A percentile compares a stretch with the other conserved stretches of the same genome.
Evolutionary conservation across 2,329 filamentous ascomycete species (phyloP).

Genomic region (Verticillium dahliae): DNA sequence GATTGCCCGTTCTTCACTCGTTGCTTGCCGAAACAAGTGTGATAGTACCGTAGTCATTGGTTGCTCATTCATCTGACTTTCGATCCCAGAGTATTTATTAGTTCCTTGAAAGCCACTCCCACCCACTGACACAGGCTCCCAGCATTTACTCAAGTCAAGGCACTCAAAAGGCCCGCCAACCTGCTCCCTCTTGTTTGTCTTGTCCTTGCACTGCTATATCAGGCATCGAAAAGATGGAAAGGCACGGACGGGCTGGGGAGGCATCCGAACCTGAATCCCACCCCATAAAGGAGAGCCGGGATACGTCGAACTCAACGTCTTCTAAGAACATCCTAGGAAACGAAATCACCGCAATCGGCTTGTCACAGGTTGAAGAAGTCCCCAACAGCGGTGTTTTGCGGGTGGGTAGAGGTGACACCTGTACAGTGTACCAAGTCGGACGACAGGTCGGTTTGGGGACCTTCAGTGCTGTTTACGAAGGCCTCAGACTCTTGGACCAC

Average conservation of each 20-base stretch:
- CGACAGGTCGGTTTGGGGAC: no score
- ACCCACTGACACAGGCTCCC: neutral
- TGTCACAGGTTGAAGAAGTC: neutral
- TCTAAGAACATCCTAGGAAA: neutral
- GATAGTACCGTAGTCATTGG: neutral
- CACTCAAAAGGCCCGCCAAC: neutral
- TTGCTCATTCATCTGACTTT: neutral
- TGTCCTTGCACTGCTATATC: neutral
- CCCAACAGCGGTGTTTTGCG: neutral
- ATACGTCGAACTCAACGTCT: neutral
- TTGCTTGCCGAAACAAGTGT: neutral
- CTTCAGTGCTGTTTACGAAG: constrained; percentile 85
- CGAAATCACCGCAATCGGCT: neutral
- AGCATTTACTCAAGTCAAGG: neutral
- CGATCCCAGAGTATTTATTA: neutral
- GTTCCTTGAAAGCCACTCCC: neutral
- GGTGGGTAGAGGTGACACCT: neutral
- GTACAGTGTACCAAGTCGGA: neutral
- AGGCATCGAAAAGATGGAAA: neutral
- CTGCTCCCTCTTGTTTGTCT: neutral
- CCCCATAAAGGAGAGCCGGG: neutral
- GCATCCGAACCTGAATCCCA: neutral
- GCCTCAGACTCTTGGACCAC: constrained; percentile 96
- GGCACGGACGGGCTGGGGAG: neutral
- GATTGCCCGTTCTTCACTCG: neutral